Evolutionary conservation across 345 rosid species (phyloP), one percentile per base, ranked within the genome.

Genomic region (Boechera retrofracta): DNA sequence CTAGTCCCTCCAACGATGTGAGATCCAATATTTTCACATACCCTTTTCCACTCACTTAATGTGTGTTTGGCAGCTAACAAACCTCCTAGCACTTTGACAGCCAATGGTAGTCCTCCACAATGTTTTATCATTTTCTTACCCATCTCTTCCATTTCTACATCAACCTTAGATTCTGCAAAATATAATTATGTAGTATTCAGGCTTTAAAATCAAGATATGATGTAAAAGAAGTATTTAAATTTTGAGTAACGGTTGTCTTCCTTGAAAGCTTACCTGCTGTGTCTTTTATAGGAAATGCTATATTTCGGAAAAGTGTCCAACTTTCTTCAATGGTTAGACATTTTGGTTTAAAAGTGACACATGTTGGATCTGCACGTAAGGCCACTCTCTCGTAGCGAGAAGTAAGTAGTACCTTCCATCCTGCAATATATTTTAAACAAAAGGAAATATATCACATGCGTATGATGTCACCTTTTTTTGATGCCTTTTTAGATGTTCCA

Each of bases 351-450:
- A 73, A 21, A 7, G 3, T 42, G 42, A 31, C 4, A 63, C 71
- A 3, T 18, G 13, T n/a, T 5, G 64, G 69, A 73, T 75, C 69
- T 0, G 72, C 75, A 10, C 9, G 13, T 12, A 73, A 16, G 0
- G 58, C 87, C 0, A 87, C 69, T 0, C 47, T 58, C 18, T 10
- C 76, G 0, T 83, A 62, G 4, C 87, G 83, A 24, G 91, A 81
- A 0, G 91, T 87, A 44, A 84, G 51, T 72, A 87, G 41, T 42
- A 86, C 63, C 73, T 84, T 87, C 74, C 86, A 82, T 0, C 75
- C 58, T 0, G 0, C n/a, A 21, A 47, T 45, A 8, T 36, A 4
- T 55, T 39, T 38, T 61, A 61, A 5, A 10, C 28, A 59, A 16
- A 59, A 18, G 39, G 11, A 12, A 56, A 6, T 56, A 21, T 21